phyloP scores from a whole-genome alignment of 306 rosid species.

The Biancaea sappan region DNA sequence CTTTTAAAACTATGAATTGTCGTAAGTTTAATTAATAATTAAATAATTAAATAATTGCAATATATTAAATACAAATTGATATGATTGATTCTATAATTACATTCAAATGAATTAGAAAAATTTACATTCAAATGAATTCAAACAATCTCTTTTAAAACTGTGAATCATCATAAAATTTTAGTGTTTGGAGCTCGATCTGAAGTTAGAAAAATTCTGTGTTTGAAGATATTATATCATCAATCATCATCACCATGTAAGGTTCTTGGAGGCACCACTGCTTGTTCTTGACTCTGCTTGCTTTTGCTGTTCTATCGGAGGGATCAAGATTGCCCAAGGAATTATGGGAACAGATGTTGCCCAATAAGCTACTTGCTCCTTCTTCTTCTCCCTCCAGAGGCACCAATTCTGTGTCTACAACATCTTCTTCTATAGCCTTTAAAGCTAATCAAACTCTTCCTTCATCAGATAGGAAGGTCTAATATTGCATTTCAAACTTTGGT shows the following conservation, averaged over 20 bases:
- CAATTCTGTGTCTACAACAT: conserved; percentile 46
- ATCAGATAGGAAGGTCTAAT: conserved; percentile 68
- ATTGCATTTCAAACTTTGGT: not conserved
- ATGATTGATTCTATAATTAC: too few species aligned
- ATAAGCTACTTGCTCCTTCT: conserved; percentile 84
- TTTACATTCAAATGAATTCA: too few species aligned
- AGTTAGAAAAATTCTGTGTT: too few species aligned
- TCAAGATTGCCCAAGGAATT: conserved; percentile 60
- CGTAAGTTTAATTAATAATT: too few species aligned
- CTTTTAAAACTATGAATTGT: too few species aligned
- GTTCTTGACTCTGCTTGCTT: conserved; percentile 53
- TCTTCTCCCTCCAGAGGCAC: conserved; percentile 91
- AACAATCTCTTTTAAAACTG: too few species aligned
- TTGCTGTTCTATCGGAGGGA: conserved; percentile 60
- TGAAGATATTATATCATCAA: too few species aligned
- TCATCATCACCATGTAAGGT: conserved; percentile 48
- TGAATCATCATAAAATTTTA: too few species aligned
- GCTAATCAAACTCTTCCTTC: conserved; percentile 38
- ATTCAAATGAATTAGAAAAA: too few species aligned
- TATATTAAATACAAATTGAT: too few species aligned
- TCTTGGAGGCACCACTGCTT: conserved; percentile 59
- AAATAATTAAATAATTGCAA: too few species aligned
- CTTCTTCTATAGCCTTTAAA: conserved; percentile 49
- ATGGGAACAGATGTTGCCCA: conserved; percentile 90
- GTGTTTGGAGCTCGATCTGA: too few species aligned